Percentiles rank a stretch among this genome's conserved stretches.
phyloP scores from a whole-genome alignment of 2,329 filamentous ascomycete species.

The Phialemoniopsis sp. region DNA sequence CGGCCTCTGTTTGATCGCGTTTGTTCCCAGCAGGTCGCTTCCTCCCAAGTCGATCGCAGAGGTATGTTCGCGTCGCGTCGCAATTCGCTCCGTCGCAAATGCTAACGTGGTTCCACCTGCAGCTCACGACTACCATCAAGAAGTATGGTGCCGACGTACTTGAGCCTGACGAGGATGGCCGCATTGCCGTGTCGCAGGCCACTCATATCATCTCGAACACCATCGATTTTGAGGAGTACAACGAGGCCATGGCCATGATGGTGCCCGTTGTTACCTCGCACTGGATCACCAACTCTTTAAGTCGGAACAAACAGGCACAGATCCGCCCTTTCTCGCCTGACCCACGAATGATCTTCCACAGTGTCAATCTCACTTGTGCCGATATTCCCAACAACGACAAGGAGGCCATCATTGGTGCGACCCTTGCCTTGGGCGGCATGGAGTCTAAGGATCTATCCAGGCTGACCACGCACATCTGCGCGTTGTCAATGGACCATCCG shows the following conservation, averaged over 20 bases:
- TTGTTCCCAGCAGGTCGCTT: slow-evolving; percentile 36
- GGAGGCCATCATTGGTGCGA: slow-evolving; percentile 87
- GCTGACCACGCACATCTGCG: slow-evolving; percentile 83
- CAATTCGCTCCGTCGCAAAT: neutral
- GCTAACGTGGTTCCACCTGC: neutral
- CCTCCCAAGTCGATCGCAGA: slow-evolving; percentile 34
- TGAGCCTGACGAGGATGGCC: slow-evolving; percentile 42
- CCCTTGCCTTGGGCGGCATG: slow-evolving; percentile 83
- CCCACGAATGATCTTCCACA: slow-evolving; percentile 82
- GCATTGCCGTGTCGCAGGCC: slow-evolving; percentile 39
- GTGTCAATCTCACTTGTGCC: slow-evolving; percentile 76
- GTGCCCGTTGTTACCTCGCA: slow-evolving; percentile 78
- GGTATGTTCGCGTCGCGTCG: slow-evolving; percentile 17
- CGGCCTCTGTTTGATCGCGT: slow-evolving; percentile 37
- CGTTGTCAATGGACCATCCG: slow-evolving; percentile 69
- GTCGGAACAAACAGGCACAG: slow-evolving; percentile 67
- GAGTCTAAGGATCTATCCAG: slow-evolving; percentile 69
- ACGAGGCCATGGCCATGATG: slow-evolving; percentile 68
- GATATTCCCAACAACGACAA: slow-evolving; percentile 83
- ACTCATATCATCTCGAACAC: slow-evolving; percentile 65
- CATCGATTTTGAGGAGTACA: slow-evolving; percentile 88
- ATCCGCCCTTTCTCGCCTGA: slow-evolving; percentile 87
- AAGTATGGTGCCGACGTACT: slow-evolving; percentile 48
- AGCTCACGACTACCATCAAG: slow-evolving; percentile 37
- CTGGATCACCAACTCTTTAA: slow-evolving; percentile 73